phyloP scores from a whole-genome alignment of 306 rosid species.

The Ochetophila trinervis region DNA sequence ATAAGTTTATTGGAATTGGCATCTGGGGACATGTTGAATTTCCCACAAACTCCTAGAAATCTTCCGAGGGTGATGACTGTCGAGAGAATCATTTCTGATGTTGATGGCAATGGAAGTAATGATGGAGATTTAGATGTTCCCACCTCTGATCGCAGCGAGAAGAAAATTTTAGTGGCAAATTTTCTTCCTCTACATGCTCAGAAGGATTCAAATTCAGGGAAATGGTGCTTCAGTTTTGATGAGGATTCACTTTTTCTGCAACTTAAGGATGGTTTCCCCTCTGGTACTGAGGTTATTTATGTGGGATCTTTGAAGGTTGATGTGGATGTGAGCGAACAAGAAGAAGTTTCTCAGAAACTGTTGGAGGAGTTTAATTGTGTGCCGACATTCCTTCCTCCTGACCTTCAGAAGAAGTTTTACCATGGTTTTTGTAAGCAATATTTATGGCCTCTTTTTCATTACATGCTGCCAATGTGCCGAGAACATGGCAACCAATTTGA shows the following conservation, averaged over 20 bases:
- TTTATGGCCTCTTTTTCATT: constrained; percentile 82
- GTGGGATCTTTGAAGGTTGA: constrained; percentile 72
- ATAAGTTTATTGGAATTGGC: constrained; percentile 57
- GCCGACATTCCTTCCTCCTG: constrained; percentile 69
- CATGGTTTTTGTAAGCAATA: constrained; percentile 84
- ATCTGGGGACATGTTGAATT: constrained; percentile 51
- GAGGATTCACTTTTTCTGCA: constrained; percentile 68
- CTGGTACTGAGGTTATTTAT: constrained; percentile 49
- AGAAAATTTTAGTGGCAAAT: constrained; percentile 60
- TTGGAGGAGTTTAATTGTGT: constrained; percentile 72
- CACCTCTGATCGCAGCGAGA: constrained; percentile 34
- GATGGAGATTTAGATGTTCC: constrained; percentile 29
- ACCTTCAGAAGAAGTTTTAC: constrained; percentile 58
- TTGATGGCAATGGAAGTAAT: constrained; percentile 30
- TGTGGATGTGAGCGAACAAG: constrained; percentile 60
- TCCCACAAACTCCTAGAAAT: constrained; percentile 51
- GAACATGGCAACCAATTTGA: constrained; percentile 64
- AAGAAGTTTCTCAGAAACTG: constrained; percentile 57
- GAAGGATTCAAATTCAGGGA: constrained; percentile 52
- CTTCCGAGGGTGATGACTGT: constrained; percentile 54
- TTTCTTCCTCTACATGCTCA: constrained; percentile 68
- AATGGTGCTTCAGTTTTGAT: constrained; percentile 65
- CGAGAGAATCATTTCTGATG: constrained; percentile 47
- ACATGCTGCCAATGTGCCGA: constrained; percentile 75
- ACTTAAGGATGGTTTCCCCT: constrained; percentile 59